Evolutionary conservation across 331 rosid genomes (phyloP).

Genomic region (Prunus yedoensis): DNA sequence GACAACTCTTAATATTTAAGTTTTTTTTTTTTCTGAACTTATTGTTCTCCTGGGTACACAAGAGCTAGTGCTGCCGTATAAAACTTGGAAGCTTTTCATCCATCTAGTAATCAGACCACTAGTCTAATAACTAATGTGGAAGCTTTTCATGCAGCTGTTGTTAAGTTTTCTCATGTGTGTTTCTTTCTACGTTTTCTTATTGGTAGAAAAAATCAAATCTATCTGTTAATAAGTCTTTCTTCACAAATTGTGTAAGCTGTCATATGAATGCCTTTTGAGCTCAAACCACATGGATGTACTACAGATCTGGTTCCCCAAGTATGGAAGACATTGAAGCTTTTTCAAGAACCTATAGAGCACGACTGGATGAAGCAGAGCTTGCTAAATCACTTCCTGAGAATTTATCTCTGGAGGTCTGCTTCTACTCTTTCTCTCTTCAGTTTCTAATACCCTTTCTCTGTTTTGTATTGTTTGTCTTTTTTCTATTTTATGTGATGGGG

Average conservation of each 20-base stretch:
- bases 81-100: too few species aligned
- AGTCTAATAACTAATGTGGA: neutral
- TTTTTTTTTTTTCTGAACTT: too few species aligned
- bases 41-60: too few species aligned
- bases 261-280: constrained; percentile 21
- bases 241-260: constrained; percentile 15
- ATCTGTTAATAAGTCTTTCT: neutral
- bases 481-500: neutral
- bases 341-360: constrained; percentile 58
- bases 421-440: constrained; percentile 1
- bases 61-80: too few species aligned
- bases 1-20: neutral
- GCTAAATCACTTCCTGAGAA: constrained; percentile 75
- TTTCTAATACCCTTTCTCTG: neutral
- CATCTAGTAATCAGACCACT: neutral
- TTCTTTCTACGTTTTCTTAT: neutral
- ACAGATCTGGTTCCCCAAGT: constrained; percentile 91
- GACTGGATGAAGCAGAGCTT: constrained; percentile 75
- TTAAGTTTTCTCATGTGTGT: neutral
- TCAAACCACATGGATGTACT: constrained; percentile 14
- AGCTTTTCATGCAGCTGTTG: neutral
- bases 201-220: neutral
- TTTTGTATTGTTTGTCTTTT: neutral
- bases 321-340: constrained; percentile 86
- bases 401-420: constrained; percentile 61